Percentiles rank a stretch among this genome's conserved stretches.
phyloP scores from a whole-genome alignment of 2,329 filamentous ascomycete species.

The Cladophialophora immunda region DNA sequence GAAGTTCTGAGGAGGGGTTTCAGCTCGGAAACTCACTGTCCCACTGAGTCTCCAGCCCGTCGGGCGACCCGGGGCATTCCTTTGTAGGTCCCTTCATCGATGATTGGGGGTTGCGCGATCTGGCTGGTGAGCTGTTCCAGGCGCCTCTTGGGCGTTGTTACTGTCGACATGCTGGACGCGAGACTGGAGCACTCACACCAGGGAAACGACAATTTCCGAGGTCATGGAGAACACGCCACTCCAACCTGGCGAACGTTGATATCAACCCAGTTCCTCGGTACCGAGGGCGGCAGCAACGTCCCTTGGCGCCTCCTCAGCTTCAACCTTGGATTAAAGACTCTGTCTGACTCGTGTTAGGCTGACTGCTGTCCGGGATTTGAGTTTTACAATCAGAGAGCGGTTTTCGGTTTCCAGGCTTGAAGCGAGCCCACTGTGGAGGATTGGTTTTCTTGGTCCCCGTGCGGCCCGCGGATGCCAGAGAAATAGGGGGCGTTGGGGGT shows the following conservation, averaged over 20 bases:
- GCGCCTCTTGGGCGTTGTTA: slow-evolving; percentile 35
- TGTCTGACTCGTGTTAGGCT: not conserved
- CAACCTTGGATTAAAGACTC: not conserved
- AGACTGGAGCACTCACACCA: not conserved
- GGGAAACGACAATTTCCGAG: not conserved
- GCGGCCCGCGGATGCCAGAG: not conserved
- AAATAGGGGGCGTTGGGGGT: no score
- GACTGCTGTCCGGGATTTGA: not conserved
- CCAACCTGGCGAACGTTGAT: not conserved
- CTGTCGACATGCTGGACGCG: slow-evolving; percentile 38
- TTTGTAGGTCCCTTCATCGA: slow-evolving; percentile 2
- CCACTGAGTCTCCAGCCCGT: not conserved
- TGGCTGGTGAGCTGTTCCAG: not conserved
- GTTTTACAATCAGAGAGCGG: not conserved
- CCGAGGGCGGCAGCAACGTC: not conserved
- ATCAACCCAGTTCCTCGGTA: not conserved
- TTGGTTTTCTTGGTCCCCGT: not conserved
- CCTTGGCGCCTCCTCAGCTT: not conserved
- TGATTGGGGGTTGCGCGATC: not conserved
- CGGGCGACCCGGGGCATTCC: slow-evolving; percentile 3
- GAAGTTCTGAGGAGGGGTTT: not conserved
- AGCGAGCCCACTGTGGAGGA: not conserved
- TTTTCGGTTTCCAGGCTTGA: not conserved
- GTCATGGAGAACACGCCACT: not conserved
- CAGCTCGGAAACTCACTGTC: not conserved